Evolutionary conservation across 2,329 filamentous ascomycete genomes (phyloP), one percentile per base, ranked within the genome.

Genomic region (Calonectria pseudoreteaudii): DNA sequence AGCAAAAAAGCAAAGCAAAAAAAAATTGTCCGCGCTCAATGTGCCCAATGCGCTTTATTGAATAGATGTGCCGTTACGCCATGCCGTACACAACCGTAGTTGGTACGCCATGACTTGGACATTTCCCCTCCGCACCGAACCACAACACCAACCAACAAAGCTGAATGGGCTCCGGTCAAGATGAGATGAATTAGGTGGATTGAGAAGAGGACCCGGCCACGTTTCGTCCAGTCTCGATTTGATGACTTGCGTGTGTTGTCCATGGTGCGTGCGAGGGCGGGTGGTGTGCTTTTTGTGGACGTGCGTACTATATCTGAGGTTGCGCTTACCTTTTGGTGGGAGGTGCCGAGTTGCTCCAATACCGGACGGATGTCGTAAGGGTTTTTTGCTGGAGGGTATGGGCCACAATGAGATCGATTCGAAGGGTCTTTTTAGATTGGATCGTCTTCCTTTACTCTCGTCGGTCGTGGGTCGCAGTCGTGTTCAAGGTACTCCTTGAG

Each of bases 281-380:
- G 20, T 53, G 47, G 41, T 60, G 53, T 60, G 44, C 28, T 47
- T 41, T 60, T 41, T 49, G 50, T 49, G 52, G 52, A 64, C 31
- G 23, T 70, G 52, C 66, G 50, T 36, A 53, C 28, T 73, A 66
- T 69, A 68, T 62, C 50, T 66, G 66, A 69, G 38, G 58, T 49
- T 60, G 41, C 66, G 71, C 71, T 73, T 73, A 73, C 71, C 66
- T 69, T 70, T 44, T 31, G 58, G 18, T 36, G 41, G 70, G 34
- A 52, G 41, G 20, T 62, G 44, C 20, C 49, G n/a, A 18, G n/a
- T 52, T 69, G 44, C 31, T 31, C 30, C 68, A 70, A 58, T 52
- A 41, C 56, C 23, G 58, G 66, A 26, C 41, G 16, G 58, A 66
- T 50, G 50, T 56, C 60, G 56, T 41, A 58, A 34, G n/a, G 56